phyloP scores from a whole-genome alignment of 768 basidiomycete genomes.

The Chlorophyllum brunneum region DNA sequence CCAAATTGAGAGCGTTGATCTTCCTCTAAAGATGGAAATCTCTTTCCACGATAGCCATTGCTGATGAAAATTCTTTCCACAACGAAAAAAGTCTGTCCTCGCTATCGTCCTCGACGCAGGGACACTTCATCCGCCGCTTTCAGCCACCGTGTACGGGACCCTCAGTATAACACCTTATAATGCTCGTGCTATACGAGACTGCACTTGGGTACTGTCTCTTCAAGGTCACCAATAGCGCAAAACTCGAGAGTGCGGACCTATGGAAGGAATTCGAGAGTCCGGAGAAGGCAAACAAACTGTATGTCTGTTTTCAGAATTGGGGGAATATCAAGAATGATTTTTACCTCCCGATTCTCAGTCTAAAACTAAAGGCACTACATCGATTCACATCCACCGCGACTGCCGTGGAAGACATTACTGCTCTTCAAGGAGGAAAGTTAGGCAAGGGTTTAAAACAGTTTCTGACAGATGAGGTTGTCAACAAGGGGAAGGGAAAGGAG shows the following conservation, averaged over 20 bases:
- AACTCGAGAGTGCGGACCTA: constrained; percentile 80
- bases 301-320: constrained; percentile 27
- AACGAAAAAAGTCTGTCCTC: constrained; percentile 22
- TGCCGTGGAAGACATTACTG: constrained; percentile 95
- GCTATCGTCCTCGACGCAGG: constrained; percentile 18
- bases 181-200: constrained; percentile 97
- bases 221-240: constrained; percentile 88
- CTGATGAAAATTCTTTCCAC: constrained; percentile 28
- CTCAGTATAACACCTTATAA: constrained; percentile 32
- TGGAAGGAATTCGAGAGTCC: constrained; percentile 93
- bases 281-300: constrained; percentile 91
- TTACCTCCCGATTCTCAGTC: constrained; percentile 37
- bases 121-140: neutral
- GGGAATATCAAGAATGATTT: neutral
- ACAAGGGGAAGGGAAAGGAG: constrained; percentile 91
- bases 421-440: constrained; percentile 88
- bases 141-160: constrained; percentile 7
- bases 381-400: constrained; percentile 95
- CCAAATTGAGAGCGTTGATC: neutral
- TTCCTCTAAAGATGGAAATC: constrained; percentile 13
- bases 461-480: constrained; percentile 77
- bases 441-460: constrained; percentile 94
- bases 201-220: constrained; percentile 97
- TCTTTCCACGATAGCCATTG: constrained; percentile 23
- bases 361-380: constrained; percentile 94